Evolutionary conservation across 2,329 filamentous ascomycete genomes (phyloP), one percentile per base, ranked within the genome.

Genomic region (Calonectria hongkongensis): DNA sequence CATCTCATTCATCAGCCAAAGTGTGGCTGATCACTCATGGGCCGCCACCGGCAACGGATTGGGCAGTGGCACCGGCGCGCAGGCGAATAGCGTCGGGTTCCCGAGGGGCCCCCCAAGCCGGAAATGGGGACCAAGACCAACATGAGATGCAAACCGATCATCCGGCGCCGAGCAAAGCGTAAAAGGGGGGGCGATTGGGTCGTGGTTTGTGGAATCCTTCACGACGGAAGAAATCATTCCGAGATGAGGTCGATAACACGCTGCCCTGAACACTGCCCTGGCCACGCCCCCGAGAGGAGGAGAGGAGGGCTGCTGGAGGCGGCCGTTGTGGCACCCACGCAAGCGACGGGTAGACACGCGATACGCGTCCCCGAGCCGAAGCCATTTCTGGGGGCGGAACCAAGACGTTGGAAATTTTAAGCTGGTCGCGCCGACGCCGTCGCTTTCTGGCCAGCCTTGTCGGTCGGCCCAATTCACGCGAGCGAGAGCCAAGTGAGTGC

Each of bases 81-180:
- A 68, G 47, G 68, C 51, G 71, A 56, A 65, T 65, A 65, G 66
- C 66, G 47, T 73, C 28, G 66, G 62, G 71, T 68, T 68, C 72
- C 68, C 69, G 58, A 66, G 68, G 73, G 72, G 76, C 72, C 71
- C 71, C 65, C 54, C 54, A 58, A 64, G 54, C 54, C 62, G 63
- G 73, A 72, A 73, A 72, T 74, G 73, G 74, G 74, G 75, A 74
- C 65, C 73, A 79, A 72, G 75, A 74, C 65, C 73, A 79, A 72
- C 67, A 67, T 73, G 68, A 72, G 66, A 43, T 73, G 68, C 58
- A 70, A 77, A 78, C 77, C 74, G 75, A 77, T 43, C 69, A 63
- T 75, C 77, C 76, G 77, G 75, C 73, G 73, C 68, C 71, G 64
- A 68, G 68, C 54, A 74, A 78, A 79, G 54, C 39, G 54, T 58